Base-by-base conservation (phyloP, 768 basidiomycete species). In the Pleurotus djamor region DNA sequence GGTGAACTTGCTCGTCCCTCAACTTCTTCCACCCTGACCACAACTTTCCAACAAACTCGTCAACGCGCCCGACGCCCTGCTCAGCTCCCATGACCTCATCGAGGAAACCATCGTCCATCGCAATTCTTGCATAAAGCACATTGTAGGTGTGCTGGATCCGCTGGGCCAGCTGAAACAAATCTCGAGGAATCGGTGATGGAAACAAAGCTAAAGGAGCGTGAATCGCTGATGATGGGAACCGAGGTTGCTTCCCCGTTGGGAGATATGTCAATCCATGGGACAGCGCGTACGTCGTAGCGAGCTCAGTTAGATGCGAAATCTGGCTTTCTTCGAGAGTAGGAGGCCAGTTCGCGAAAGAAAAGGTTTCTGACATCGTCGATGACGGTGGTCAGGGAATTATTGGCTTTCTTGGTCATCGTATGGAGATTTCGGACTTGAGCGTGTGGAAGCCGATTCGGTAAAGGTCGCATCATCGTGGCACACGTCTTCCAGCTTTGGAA, bases 121-220 rank as follows among this genome's bases (percentile, higher is more conserved):
- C 89, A 57, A 98, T 79, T 10, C 90, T 81, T 0, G 93, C 85
- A 67, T 99, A 99, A 2, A 98, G 77, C 0, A 82, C 76, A 72
- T 98, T 96, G 71, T 96, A 98, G 0, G 83, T 70, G 2, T 79
- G 79, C 68, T 98, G 96, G 3, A 98, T 70, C 43, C 72, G 70
- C 59, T 81, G 72, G 0, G 91, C 93, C 16, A 79, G 77, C 3
- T 82, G 65, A 68, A 96, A 97, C 12, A 92, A 75, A 2, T 70
- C 58, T 12, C 88, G 80, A 1, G 96, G 95, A 63, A 97, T 84
- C 0, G 95, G 93, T 0, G 93, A 85, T 1, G 97, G 96, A 64
- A 95, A 83, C 43, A 99, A 78, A 0, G 96, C 83, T 62, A 98
- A 75, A 0, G 97, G 97, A 0, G 95, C 96, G 68, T 97, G 92